Evolutionary conservation across 2,329 filamentous ascomycete genomes (phyloP).

Genomic region (Cladophialophora chaetospira): DNA sequence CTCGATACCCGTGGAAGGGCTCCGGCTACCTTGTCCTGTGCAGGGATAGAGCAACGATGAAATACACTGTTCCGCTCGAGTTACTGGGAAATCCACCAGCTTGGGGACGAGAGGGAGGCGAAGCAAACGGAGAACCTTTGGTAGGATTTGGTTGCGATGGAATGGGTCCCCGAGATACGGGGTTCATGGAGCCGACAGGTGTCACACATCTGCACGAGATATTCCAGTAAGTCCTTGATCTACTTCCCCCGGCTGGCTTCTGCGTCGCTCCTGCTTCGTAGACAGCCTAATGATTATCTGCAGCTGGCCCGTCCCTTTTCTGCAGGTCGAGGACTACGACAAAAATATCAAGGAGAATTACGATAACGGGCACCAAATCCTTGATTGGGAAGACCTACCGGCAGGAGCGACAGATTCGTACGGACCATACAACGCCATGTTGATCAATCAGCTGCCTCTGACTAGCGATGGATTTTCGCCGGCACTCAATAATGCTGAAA

Average conservation of each 20-base stretch:
- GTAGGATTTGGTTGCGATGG: constrained; percentile 9
- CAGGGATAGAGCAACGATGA: not conserved
- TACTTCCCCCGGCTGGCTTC: too few relatives aligned
- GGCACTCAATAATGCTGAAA: constrained; percentile 11
- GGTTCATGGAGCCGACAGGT: constrained; percentile 2
- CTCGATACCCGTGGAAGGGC: too few relatives aligned
- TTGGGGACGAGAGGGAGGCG: not conserved
- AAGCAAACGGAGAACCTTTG: not conserved
- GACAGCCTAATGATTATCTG: too few relatives aligned
- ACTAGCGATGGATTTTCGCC: not conserved
- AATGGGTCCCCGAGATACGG: not conserved
- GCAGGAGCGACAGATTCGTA: too few relatives aligned
- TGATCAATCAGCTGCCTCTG: constrained; percentile 5
- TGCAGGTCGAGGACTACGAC: constrained; percentile 2
- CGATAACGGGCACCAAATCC: not conserved
- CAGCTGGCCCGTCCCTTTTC: constrained; percentile 5
- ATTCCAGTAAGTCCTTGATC: too few relatives aligned
- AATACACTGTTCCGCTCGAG: not conserved
- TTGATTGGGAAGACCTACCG: too few relatives aligned
- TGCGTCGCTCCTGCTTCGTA: too few relatives aligned
- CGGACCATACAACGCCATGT: constrained; percentile 1
- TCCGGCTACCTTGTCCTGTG: not conserved
- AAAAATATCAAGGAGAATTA: not conserved
- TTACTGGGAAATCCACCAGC: not conserved
- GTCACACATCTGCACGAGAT: constrained; percentile 10